Conservation (phyloP, 108 stramenopile genomes). For the Stephanodiscus minutulus region DNA sequence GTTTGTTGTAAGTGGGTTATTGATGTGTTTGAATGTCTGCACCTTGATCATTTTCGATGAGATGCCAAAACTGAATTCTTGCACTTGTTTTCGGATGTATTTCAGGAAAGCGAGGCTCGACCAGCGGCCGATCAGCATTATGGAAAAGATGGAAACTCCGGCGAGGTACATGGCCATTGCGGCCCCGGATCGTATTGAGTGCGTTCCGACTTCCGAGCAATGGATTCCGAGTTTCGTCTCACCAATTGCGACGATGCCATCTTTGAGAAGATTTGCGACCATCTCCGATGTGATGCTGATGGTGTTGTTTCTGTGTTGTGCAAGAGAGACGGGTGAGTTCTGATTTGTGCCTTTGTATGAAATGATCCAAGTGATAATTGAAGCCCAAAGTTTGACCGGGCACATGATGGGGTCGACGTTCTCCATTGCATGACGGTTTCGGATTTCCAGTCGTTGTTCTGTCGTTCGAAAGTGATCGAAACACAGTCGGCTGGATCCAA, state of each 20-base stretch:
- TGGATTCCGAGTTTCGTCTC: no score
- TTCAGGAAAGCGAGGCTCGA: neutral
- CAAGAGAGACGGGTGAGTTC: no score
- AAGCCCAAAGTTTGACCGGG: no score
- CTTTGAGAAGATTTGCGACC: no score
- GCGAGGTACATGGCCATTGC: slow-evolving; percentile 2
- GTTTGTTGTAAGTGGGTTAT: no score
- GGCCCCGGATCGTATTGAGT: neutral
- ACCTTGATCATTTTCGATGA: neutral
- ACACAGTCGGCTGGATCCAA: slow-evolving; percentile 11
- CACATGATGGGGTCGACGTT: neutral
- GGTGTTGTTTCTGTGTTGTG: no score
- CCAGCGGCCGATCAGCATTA: neutral
- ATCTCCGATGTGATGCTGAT: no score
- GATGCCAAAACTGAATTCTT: neutral
- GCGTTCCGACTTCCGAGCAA: neutral
- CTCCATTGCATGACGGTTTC: slow-evolving; percentile 10
- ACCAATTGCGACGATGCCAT: no score
- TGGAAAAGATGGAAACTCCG: neutral
- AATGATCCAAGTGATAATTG: no score
- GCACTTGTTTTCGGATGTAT: neutral
- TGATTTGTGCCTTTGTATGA: no score
- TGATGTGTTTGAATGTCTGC: no score
- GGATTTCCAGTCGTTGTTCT: slow-evolving; percentile 15
- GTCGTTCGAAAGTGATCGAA: no score